Conservation (phyloP, 78 protist genomes). For the Planoprotostelium fungivorum region DNA sequence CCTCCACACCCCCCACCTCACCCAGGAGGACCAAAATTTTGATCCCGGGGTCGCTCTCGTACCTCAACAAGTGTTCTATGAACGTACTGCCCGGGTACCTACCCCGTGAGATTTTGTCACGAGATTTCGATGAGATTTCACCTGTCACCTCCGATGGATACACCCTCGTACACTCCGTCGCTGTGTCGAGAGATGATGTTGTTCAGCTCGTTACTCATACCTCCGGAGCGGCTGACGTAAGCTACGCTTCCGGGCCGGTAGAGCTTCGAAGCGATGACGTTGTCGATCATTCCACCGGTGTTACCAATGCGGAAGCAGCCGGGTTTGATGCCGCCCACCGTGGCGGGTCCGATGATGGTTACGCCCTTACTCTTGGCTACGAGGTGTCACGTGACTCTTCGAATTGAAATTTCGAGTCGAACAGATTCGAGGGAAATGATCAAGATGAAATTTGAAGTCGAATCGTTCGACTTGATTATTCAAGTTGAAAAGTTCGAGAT, state of each 20-base stretch:
- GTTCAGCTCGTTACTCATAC: constrained; percentile 88
- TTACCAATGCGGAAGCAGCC: constrained; percentile 91
- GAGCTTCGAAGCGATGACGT: constrained; percentile 85
- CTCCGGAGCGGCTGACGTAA: constrained; percentile 85
- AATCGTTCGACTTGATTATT: too few species aligned
- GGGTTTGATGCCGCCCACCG: constrained; percentile 92
- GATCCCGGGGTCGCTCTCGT: constrained; percentile 44
- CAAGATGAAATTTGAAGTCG: too few species aligned
- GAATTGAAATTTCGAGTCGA: too few species aligned
- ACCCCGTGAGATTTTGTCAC: not conserved
- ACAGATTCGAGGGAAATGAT: too few species aligned
- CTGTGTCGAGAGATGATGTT: constrained; percentile 82
- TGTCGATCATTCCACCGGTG: constrained; percentile 92
- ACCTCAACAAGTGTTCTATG: constrained; percentile 77
- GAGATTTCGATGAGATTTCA: not conserved
- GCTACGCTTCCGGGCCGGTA: constrained; percentile 92
- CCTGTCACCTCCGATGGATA: constrained; percentile 92
- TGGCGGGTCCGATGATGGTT: constrained; percentile 93
- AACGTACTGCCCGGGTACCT: constrained; percentile 86
- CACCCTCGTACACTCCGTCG: constrained; percentile 90
- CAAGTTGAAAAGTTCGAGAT: too few species aligned
- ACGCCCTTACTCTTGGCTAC: constrained; percentile 44
- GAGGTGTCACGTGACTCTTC: not conserved
- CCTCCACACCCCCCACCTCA: constrained; percentile 92
- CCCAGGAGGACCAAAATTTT: constrained; percentile 87